phyloP scores from a whole-genome alignment of 2,329 filamentous ascomycete species.

The Penicillium rolfsii region DNA sequence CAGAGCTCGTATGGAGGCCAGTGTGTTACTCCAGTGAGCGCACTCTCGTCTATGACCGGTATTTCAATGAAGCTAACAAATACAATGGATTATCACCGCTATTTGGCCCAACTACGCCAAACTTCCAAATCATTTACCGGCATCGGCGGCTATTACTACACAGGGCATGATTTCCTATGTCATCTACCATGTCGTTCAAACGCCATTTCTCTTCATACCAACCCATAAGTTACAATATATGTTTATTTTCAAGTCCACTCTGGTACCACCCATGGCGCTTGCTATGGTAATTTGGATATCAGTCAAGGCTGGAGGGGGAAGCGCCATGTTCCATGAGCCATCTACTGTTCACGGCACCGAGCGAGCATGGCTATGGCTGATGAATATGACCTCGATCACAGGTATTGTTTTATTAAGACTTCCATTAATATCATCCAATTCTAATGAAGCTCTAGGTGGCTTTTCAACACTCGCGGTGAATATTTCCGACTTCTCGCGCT shows the following conservation, averaged over 20 bases:
- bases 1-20: slow-evolving; percentile 19
- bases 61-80: not conserved
- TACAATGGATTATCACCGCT: slow-evolving; percentile 35
- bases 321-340: slow-evolving; percentile 21
- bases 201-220: slow-evolving; percentile 28
- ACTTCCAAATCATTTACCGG: slow-evolving; percentile 52
- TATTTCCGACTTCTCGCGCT: slow-evolving; percentile 43
- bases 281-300: slow-evolving; percentile 28
- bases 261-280: slow-evolving; percentile 21
- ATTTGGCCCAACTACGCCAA: slow-evolving; percentile 60
- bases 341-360: not conserved
- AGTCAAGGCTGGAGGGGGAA: slow-evolving; percentile 18
- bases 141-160: slow-evolving; percentile 28
- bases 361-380: not conserved
- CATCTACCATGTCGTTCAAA: slow-evolving; percentile 23
- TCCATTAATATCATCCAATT: not conserved
- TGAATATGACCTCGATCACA: not conserved
- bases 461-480: slow-evolving; percentile 42
- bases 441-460: slow-evolving; percentile 19
- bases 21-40: slow-evolving; percentile 34
- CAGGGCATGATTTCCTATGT: slow-evolving; percentile 28
- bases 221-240: slow-evolving; percentile 25
- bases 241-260: slow-evolving; percentile 26
- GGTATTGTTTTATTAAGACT: not conserved
- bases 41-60: not conserved